Base-by-base conservation (phyloP, 2,329 filamentous ascomycete genomes). In the Aquanectria penicillioides region DNA sequence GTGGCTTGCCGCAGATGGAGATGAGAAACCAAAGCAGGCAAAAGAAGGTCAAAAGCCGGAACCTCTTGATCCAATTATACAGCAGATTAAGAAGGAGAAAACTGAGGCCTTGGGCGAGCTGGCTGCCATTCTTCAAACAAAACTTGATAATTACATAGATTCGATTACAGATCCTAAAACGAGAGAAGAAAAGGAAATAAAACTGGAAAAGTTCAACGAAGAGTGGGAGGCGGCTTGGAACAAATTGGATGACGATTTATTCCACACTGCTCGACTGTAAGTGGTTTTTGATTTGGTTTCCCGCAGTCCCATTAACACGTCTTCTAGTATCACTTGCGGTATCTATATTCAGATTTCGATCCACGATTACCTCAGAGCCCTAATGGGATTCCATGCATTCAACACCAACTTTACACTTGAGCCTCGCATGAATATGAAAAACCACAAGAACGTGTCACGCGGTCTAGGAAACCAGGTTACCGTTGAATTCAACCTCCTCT, bases 351-450 rank as follows among this genome's bases (percentile, higher is more conserved):
- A 85, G 70, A 80, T 78, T 15, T 69, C 75, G 6, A 63, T 79
- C 2, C 69, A 73, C 50, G 78, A 80, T 57, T 80, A 80, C 36
- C 66, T 78, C 6, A 69, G 76, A 2, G 73, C 73, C 1, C 72
- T 78, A 0, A 69, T 77, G 41, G 75, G 75, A 12, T 72, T 89
- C 57, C 88, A 89, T 67, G 77, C 84, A 2, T 72, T 67, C 3
- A 15, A 88, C 68, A 84, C 82, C 38, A 85, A 83, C 34, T 89
- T 85, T 85, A 86, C 82, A 17, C 76, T 88, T 55, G 72, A 68
- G 57, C 75, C 71, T 47, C 63, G 65, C 5, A 37, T 41, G 0
- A 61, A 68, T 15, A 61, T 65, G 40, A 60, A 66, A 34, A n/a
- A n/a, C n/a, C 31, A 57, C 13, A 56, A 79, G 25, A 66, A 63